Conservation (phyloP, 2,329 filamentous ascomycete genomes). For the Scleromitrula shiraiana region DNA sequence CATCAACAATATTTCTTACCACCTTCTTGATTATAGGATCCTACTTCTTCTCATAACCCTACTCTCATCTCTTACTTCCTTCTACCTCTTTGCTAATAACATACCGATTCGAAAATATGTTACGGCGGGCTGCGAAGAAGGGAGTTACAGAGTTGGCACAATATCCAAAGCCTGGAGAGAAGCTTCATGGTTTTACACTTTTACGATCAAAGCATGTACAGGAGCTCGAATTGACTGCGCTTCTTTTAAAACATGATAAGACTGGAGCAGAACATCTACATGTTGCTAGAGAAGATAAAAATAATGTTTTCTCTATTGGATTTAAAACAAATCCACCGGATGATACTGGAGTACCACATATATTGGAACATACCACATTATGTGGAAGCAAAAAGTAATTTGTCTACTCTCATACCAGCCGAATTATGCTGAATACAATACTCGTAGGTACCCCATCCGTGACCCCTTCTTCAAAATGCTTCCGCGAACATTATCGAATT, state of each 20-base stretch:
- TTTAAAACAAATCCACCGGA: slow-evolving; percentile 99
- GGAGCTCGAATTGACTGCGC: slow-evolving; percentile 83
- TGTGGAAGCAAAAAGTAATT: slow-evolving; percentile 86
- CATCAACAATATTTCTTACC: neutral
- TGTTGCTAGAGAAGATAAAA: slow-evolving; percentile 88
- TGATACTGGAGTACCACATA: slow-evolving; percentile 92
- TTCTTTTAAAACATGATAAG: slow-evolving; percentile 88
- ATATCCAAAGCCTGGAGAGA: slow-evolving; percentile 72
- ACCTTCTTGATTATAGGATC: neutral
- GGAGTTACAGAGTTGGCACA: slow-evolving; percentile 69
- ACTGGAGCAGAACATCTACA: slow-evolving; percentile 95
- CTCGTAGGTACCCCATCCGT: slow-evolving; percentile 77
- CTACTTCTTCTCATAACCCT: neutral
- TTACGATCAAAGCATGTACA: slow-evolving; percentile 85
- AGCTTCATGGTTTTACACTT: slow-evolving; percentile 89
- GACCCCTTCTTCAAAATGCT: slow-evolving; percentile 99
- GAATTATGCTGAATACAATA: slow-evolving; percentile 27
- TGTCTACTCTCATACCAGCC: slow-evolving; percentile 1
- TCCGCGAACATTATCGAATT: slow-evolving; percentile 94
- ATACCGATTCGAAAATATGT: slow-evolving; percentile 33
- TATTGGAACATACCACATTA: slow-evolving; percentile 92
- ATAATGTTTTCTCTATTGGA: slow-evolving; percentile 98
- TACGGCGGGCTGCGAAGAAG: slow-evolving; percentile 39
- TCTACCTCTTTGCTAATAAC: neutral
- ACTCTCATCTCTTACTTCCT: neutral